Conservation (phyloP, 1,284 basidiomycete genomes). For the Schizopora paradoxa region DNA sequence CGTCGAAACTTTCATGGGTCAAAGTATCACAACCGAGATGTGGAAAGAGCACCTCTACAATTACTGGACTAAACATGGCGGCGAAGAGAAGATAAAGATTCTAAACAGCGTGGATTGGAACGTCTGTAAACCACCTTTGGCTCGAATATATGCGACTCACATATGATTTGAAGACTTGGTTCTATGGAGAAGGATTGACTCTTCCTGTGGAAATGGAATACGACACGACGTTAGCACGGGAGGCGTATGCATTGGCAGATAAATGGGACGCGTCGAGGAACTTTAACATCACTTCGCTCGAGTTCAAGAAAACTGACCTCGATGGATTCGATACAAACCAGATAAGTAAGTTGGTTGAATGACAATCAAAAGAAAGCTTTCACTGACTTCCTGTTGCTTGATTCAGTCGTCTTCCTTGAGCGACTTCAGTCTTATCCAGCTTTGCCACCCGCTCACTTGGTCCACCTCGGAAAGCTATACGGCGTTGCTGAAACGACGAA, state of each 20-base stretch:
- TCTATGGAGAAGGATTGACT: slow-evolving; percentile 76
- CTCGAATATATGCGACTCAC: slow-evolving; percentile 4
- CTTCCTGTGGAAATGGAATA: slow-evolving; percentile 83
- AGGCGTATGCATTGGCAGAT: slow-evolving; percentile 66
- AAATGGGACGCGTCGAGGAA: slow-evolving; percentile 70
- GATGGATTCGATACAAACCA: slow-evolving; percentile 61
- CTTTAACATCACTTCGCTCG: slow-evolving; percentile 38
- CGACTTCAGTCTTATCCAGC: slow-evolving; percentile 48
- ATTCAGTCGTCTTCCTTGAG: slow-evolving; percentile 38
- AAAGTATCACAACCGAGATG: slow-evolving; percentile 82
- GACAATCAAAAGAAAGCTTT: too few species aligned
- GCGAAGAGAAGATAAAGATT: slow-evolving; percentile 57
- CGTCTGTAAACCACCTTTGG: slow-evolving; percentile 45
- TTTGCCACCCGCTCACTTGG: slow-evolving; percentile 44
- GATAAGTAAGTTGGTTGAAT: slow-evolving; percentile 48
- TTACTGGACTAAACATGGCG: slow-evolving; percentile 67
- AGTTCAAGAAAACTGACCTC: slow-evolving; percentile 52
- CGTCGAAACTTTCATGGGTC: slow-evolving; percentile 73
- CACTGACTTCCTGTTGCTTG: not conserved
- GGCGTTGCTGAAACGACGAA: slow-evolving; percentile 48
- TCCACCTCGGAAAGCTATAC: slow-evolving; percentile 54
- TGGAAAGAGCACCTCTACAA: slow-evolving; percentile 84
- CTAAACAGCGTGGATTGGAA: slow-evolving; percentile 79
- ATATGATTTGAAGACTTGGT: slow-evolving; percentile 62
- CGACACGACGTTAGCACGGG: slow-evolving; percentile 73